A percentile compares a stretch with the other conserved stretches of the same genome.
Conservation (phyloP, 352 stramenopile genomes). For the Phytophthora chlamydospora region DNA sequence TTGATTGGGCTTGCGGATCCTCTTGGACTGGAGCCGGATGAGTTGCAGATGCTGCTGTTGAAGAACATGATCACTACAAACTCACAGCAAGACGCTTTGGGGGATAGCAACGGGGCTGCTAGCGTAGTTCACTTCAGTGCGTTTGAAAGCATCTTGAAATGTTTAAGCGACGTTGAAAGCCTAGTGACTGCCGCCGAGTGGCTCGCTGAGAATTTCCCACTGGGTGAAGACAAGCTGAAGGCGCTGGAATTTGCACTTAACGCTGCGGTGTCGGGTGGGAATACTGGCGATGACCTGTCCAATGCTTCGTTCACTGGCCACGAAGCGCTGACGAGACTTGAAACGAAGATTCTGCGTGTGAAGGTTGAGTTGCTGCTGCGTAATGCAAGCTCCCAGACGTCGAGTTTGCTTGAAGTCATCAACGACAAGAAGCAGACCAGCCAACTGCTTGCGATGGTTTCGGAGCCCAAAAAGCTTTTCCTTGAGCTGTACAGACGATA, state of each 20-base stretch:
- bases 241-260: conserved; percentile 53
- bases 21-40: conserved; percentile 67
- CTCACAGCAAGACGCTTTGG: conserved; percentile 5
- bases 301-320: conserved; percentile 47
- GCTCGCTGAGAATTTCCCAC: conserved; percentile 54
- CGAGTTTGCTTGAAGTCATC: conserved; percentile 14
- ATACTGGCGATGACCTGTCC: conserved; percentile 1
- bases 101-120: neutral
- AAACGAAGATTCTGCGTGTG: conserved; percentile 47
- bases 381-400: conserved; percentile 25
- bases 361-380: conserved; percentile 48
- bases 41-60: conserved; percentile 76
- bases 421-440: conserved; percentile 23
- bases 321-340: conserved; percentile 38
- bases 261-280: conserved; percentile 15
- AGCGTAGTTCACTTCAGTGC: conserved; percentile 23
- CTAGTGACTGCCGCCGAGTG: conserved; percentile 59
- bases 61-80: conserved; percentile 65
- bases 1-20: conserved; percentile 56
- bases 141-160: conserved; percentile 41
- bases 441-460: conserved; percentile 39
- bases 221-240: conserved; percentile 47
- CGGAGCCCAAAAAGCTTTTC: conserved; percentile 46
- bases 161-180: conserved; percentile 46
- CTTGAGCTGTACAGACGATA: conserved; percentile 53